These are phyloP conservation scores for Hypoxylon sp. DNA, from an alignment of 2,329 filamentous ascomycete species.

Conservation along the genomic window DNA sequence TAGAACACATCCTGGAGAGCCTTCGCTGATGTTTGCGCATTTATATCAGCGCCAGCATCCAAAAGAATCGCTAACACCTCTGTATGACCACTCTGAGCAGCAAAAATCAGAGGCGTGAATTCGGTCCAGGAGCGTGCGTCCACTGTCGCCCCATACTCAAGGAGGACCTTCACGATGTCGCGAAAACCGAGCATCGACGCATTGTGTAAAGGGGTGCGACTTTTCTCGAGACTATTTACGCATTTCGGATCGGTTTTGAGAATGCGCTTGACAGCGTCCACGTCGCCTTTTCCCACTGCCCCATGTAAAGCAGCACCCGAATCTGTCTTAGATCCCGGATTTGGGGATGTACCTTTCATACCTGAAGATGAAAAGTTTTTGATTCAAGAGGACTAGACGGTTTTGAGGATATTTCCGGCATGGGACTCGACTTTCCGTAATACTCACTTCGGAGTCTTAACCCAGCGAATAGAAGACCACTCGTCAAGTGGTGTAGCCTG, in stretches of 20 bases:
- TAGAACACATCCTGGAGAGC: neutral
- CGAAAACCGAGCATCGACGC: constrained; percentile 2
- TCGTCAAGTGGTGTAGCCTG: neutral
- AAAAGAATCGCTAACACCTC: neutral
- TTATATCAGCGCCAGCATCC: neutral
- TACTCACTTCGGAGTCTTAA: no score
- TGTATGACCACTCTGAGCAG: neutral
- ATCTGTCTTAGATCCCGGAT: neutral
- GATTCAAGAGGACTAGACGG: neutral
- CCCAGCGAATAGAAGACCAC: neutral
- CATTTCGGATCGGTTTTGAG: neutral
- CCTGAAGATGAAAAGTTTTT: neutral
- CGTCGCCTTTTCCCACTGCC: neutral
- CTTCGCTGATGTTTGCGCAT: neutral
- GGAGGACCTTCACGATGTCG: constrained; percentile 7
- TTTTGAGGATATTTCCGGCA: neutral
- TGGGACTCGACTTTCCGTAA: neutral
- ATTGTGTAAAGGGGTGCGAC: neutral
- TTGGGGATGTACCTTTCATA: neutral
- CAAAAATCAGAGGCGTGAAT: constrained; percentile 7
- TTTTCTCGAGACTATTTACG: neutral
- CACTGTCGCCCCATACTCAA: constrained; percentile 1
- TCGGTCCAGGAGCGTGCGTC: constrained; percentile 4
- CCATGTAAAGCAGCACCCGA: neutral
- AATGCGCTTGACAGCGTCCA: neutral